Evolutionary conservation across 1,284 basidiomycete genomes (phyloP), one percentile per base, ranked within the genome.

Genomic region (Fistulinella staudtii): DNA sequence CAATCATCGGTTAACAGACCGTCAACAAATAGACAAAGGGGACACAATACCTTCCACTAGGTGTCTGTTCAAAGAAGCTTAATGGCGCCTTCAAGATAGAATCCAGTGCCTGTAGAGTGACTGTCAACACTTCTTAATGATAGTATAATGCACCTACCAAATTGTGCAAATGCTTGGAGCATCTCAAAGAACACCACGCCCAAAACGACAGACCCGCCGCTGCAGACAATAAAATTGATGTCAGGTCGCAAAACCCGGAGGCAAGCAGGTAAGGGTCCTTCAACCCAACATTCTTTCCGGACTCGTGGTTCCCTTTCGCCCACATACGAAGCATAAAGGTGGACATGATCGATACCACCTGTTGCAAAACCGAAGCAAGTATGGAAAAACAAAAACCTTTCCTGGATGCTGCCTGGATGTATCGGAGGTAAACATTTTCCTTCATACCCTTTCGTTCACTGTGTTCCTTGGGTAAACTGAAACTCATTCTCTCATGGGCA

Each of bases 41-140:
- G 21, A n/a, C 1, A 45, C 53, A 70, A 41, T 53, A 85, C 84
- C 83, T 74, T 56, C 89, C 88, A 18, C 79, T 83, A 2, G 90
- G 89, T 1, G 89, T 93, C 44, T 79, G 67, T 65, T 93, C 92
- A 58, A 95, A 96, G 72, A 92, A 96, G 52, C 79, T 81, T 57
- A 95, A 69, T 0, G 93, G 92, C 2, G 89, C 85, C 31, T 77
- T 78, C 72, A 96, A 81, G 21, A 96, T 76, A 1, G 89, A 77
- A 23, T 79, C 58, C 51, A 89, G 61, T 85, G 89, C 89, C 85
- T 87, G 38, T 36, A 14, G 40, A 20, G 38, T 13, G 20, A 44
- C 41, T 36, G 36, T 40, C 22, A 37, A 52, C 38, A 15, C 13
- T 34, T 36, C 9, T 33, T 8, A 25, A 11, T 8, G 5, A 3